These are phyloP conservation scores for Candida xiaguanensis DNA, from an alignment of 805 yeast species.

Conservation along the genomic window DNA sequence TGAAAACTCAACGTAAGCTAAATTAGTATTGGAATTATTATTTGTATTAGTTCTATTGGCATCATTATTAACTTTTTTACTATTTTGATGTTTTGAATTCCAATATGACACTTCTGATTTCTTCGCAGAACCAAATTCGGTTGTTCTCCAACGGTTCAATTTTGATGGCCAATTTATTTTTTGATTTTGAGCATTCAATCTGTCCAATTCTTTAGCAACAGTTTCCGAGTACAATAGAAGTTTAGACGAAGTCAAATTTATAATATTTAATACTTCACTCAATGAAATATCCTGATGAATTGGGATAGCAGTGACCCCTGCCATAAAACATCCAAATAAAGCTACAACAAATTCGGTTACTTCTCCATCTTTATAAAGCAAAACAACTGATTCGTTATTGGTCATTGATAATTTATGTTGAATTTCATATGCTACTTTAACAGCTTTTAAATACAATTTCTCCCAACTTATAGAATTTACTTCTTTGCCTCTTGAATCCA, in stretches of 20 bases:
- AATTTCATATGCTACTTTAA: conserved; percentile 82
- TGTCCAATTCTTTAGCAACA: conserved; percentile 71
- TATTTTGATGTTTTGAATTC: conserved; percentile 16
- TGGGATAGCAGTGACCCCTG: conserved; percentile 94
- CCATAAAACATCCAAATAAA: conserved; percentile 84
- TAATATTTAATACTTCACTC: conserved; percentile 66
- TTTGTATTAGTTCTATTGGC: background rate
- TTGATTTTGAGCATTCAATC: conserved; percentile 39
- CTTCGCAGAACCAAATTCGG: conserved; percentile 70
- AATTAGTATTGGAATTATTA: conserved; percentile 35
- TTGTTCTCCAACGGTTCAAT: conserved; percentile 74
- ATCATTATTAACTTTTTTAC: conserved; percentile 2
- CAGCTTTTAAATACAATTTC: conserved; percentile 75
- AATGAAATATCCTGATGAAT: conserved; percentile 70
- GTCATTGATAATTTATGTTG: conserved; percentile 68
- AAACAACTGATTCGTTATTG: conserved; percentile 78
- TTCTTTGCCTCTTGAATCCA: conserved; percentile 83
- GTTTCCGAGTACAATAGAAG: conserved; percentile 78
- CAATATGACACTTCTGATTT: conserved; percentile 30
- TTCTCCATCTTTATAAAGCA: conserved; percentile 81
- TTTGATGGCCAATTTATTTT: conserved; percentile 70
- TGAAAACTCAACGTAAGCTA: conserved; percentile 91
- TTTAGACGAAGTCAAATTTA: conserved; percentile 71
- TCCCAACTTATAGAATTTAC: conserved; percentile 80
- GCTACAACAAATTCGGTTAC: conserved; percentile 84